These are phyloP conservation scores for Veloboletus limbatus DNA, from an alignment of 1,284 basidiomycete species.

Conservation along the genomic window DNA sequence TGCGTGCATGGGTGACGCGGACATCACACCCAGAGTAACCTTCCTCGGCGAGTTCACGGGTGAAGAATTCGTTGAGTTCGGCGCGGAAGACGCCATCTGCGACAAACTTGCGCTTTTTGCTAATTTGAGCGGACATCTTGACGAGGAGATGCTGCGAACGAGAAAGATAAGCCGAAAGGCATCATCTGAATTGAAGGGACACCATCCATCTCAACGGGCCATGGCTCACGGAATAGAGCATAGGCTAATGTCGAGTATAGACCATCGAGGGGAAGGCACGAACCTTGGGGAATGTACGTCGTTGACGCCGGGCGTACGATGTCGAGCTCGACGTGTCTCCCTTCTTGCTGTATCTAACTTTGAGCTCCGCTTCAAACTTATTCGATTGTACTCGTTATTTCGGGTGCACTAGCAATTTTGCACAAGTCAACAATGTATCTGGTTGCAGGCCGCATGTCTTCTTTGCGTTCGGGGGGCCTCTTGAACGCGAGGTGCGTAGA, in stretches of 20 bases:
- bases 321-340: constrained; percentile 12
- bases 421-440: constrained; percentile 10
- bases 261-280: constrained; percentile 9
- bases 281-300: constrained; percentile 26
- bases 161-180: constrained; percentile 19
- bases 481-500: constrained; percentile 5
- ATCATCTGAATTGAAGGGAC: constrained; percentile 19
- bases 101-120: constrained; percentile 98
- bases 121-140: constrained; percentile 82
- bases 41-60: constrained; percentile 98
- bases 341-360: constrained; percentile 17
- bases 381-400: constrained; percentile 11
- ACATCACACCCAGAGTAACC: constrained; percentile 99
- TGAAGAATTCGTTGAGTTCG: constrained; percentile 98
- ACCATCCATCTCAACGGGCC: constrained; percentile 22
- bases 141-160: constrained; percentile 12
- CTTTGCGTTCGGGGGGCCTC: background rate
- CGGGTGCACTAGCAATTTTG: too few species aligned
- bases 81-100: constrained; percentile 99
- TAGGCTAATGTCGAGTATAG: background rate
- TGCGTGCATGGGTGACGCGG: constrained; percentile 98
- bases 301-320: constrained; percentile 18
- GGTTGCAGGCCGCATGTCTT: too few species aligned
- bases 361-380: constrained; percentile 24
- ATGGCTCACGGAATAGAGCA: background rate